Conservation (phyloP, 768 basidiomycete genomes). For the Galerina sulciceps region DNA sequence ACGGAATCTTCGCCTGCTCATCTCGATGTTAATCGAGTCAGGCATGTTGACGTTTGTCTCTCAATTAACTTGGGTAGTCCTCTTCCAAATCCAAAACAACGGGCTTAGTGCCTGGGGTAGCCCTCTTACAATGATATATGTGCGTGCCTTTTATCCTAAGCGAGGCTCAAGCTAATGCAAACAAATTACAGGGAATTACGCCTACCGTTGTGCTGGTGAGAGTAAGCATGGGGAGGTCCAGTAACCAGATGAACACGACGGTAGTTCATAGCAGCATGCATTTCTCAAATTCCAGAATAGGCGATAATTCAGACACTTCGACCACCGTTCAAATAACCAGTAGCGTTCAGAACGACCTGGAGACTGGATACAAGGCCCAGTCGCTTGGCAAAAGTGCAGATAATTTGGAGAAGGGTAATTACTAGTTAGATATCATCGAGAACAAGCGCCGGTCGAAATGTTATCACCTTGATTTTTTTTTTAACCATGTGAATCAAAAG, state of each 20-base stretch:
- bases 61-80: neutral
- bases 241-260: neutral
- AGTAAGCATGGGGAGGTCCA: neutral
- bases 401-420: neutral
- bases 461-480: too few relatives aligned
- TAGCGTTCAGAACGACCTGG: neutral
- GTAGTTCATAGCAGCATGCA: neutral
- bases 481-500: too few relatives aligned
- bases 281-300: neutral
- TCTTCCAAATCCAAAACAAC: slow-evolving; percentile 1
- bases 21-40: too few relatives aligned
- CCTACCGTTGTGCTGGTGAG: slow-evolving; percentile 3
- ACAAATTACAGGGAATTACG: neutral
- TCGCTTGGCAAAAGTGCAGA: neutral
- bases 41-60: too few relatives aligned
- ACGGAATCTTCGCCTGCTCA: too few relatives aligned
- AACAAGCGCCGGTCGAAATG: too few relatives aligned
- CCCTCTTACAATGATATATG: slow-evolving; percentile 1
- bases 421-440: too few relatives aligned
- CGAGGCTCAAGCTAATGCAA: neutral
- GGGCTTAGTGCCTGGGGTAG: neutral
- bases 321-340: neutral
- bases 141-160: neutral
- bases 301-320: neutral
- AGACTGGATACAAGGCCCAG: neutral